Percentiles rank a stretch among this genome's conserved stretches.
Conservation (phyloP, 169 alveolate genomes). For the Plasmodium relictum region DNA sequence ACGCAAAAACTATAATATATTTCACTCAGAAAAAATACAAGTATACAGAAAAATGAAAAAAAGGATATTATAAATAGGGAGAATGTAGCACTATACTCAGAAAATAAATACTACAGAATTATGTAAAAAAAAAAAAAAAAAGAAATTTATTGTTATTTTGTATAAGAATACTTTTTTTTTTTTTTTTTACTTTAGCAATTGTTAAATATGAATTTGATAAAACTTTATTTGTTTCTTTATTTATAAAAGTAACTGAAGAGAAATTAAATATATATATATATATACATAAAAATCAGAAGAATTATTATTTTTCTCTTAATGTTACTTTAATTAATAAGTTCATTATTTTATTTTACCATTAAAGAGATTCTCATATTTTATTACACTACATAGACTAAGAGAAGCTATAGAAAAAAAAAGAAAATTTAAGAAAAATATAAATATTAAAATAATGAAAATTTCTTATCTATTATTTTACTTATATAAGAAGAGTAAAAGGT, state of each 20-base stretch:
- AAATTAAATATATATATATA: slow-evolving; percentile 12
- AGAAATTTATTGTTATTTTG: not conserved
- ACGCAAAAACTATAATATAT: slow-evolving; percentile 21
- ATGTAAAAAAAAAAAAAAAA: slow-evolving; percentile 6
- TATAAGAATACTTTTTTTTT: not conserved
- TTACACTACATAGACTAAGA: slow-evolving; percentile 31
- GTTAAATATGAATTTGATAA: slow-evolving; percentile 41
- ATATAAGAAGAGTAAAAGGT: slow-evolving; percentile 36
- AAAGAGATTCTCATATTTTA: slow-evolving; percentile 50
- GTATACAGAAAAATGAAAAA: slow-evolving; percentile 9
- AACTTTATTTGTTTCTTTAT: slow-evolving; percentile 10
- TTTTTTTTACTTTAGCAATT: slow-evolving; percentile 21
- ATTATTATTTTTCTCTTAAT: not conserved
- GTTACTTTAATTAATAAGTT: not conserved
- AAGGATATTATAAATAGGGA: slow-evolving; percentile 43
- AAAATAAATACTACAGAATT: slow-evolving; percentile 55
- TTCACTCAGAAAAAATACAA: slow-evolving; percentile 9
- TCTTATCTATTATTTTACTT: not conserved
- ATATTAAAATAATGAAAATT: not conserved
- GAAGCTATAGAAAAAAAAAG: slow-evolving; percentile 28
- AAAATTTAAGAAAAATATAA: not conserved
- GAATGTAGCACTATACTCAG: slow-evolving; percentile 52
- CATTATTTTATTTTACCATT: slow-evolving; percentile 25
- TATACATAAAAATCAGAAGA: not conserved
- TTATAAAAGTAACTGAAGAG: slow-evolving; percentile 48